Conservation (phyloP, 805 yeast species). For the Candida peoriensis region DNA sequence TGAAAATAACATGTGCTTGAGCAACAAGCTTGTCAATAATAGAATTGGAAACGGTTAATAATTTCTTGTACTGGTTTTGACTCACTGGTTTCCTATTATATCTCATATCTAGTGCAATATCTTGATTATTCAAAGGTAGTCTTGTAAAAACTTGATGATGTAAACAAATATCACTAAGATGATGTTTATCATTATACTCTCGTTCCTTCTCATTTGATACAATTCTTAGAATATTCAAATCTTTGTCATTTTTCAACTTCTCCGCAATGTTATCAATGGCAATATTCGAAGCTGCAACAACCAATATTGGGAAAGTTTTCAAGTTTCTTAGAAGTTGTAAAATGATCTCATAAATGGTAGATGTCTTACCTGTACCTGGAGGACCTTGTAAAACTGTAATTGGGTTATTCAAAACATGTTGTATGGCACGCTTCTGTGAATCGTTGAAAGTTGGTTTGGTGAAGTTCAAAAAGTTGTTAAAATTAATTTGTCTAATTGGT, state of each 20-base stretch:
- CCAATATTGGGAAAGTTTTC: constrained; percentile 57
- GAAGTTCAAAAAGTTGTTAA: constrained; percentile 48
- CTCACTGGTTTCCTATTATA: constrained; percentile 38
- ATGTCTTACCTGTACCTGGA: constrained; percentile 79
- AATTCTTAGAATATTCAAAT: constrained; percentile 48
- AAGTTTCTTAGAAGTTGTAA: constrained; percentile 50
- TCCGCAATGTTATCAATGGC: constrained; percentile 77
- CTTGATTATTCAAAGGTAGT: constrained; percentile 40
- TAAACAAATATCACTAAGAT: constrained; percentile 53
- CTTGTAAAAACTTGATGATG: constrained; percentile 54
- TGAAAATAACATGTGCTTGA: constrained; percentile 65
- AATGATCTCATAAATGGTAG: constrained; percentile 60
- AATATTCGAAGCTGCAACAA: constrained; percentile 71
- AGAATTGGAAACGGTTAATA: constrained; percentile 37
- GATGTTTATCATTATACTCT: constrained; percentile 55
- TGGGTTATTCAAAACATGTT: constrained; percentile 26
- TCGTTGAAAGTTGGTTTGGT: constrained; percentile 47
- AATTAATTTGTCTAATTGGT: constrained; percentile 50
- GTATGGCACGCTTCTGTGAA: constrained; percentile 49
- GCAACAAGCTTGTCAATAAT: constrained; percentile 47
- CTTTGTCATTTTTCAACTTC: constrained; percentile 48
- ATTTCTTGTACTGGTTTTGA: constrained; percentile 45
- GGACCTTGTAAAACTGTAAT: constrained; percentile 69
- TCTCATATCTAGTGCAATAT: constrained; percentile 38
- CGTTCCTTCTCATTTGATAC: constrained; percentile 55